Percentiles rank a stretch among this genome's conserved stretches.
phyloP scores from a whole-genome alignment of 2,329 filamentous ascomycete species.

The Cercospora nicotianae region DNA sequence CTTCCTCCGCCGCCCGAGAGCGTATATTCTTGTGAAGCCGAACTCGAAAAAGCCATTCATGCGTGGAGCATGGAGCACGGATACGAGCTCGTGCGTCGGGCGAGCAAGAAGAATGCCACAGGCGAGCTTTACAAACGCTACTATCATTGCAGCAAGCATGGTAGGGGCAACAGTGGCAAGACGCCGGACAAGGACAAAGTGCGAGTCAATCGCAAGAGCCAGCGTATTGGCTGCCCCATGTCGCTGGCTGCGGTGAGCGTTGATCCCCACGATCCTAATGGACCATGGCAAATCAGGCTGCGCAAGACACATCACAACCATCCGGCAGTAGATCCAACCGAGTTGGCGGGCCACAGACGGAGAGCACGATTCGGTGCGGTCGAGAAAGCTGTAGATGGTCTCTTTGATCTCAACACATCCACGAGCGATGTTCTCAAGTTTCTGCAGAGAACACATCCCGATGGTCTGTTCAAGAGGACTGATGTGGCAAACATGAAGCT shows the following conservation, averaged over 20 bases:
- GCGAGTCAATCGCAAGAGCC: conserved; percentile 34
- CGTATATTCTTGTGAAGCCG: conserved; percentile 31
- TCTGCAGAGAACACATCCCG: conserved; percentile 36
- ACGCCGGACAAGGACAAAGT: conserved; percentile 31
- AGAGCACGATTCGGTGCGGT: conserved; percentile 35
- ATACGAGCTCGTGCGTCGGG: conserved; percentile 38
- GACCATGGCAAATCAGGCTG: conserved; percentile 38
- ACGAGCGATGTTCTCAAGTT: conserved; percentile 37
- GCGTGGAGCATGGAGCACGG: conserved; percentile 39
- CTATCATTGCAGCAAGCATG: conserved; percentile 39
- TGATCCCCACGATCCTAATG: conserved; percentile 34
- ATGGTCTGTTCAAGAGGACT: conserved; percentile 38
- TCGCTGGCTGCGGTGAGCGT: conserved; percentile 36
- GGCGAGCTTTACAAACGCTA: conserved; percentile 39
- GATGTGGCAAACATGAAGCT: conserved; percentile 42
- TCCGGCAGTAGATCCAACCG: conserved; percentile 33
- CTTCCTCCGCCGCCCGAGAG: conserved; percentile 37
- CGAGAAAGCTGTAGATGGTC: conserved; percentile 37
- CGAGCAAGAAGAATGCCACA: conserved; percentile 38
- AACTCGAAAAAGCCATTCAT: conserved; percentile 37
- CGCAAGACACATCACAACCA: conserved; percentile 39
- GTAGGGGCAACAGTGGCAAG: conserved; percentile 30
- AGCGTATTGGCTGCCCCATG: conserved; percentile 38
- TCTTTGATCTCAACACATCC: conserved; percentile 37
- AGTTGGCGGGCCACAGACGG: conserved; percentile 36